Evolutionary conservation across 306 rosid species (phyloP).

Genomic region (Cucurbita pepo): DNA sequence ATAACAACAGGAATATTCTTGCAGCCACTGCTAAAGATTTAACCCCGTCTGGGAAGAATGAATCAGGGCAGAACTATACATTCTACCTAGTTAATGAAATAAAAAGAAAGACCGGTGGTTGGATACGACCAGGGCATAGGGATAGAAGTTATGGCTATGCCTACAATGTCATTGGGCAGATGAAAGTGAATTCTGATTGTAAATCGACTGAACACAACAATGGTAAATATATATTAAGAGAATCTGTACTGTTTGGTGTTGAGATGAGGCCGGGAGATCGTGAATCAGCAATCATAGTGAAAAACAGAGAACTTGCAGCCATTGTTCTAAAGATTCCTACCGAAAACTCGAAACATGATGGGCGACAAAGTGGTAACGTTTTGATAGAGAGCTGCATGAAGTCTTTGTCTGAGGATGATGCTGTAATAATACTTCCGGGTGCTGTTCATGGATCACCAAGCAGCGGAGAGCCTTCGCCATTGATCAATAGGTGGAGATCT

Average conservation of each 20-base stretch:
- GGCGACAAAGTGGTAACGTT: conserved; percentile 1
- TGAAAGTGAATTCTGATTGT: conserved; percentile 43
- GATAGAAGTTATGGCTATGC: conserved; percentile 40
- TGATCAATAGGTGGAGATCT: conserved; percentile 63
- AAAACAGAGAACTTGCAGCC: conserved; percentile 63
- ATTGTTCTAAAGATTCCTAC: conserved; percentile 40
- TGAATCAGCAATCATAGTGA: conserved; percentile 23
- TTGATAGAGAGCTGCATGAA: conserved; percentile 18
- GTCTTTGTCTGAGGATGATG: conserved; percentile 25
- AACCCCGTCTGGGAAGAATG: conserved; percentile 43
- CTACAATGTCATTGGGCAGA: conserved; percentile 60
- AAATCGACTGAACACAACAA: conserved; percentile 16
- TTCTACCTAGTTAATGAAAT: conserved; percentile 66
- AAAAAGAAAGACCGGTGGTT: conserved; percentile 58
- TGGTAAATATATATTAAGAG: conserved; percentile 25
- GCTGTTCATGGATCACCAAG: conserved; percentile 60
- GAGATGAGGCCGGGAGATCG: conserved; percentile 33
- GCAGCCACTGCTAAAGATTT: conserved; percentile 51
- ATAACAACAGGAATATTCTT: conserved; percentile 37
- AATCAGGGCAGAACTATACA: conserved; percentile 35
- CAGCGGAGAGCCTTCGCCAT: conserved; percentile 62
- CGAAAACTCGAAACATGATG: conserved; percentile 19
- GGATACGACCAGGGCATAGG: conserved; percentile 54
- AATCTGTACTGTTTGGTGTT: conserved; percentile 43
- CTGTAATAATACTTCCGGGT: conserved; percentile 59